phyloP scores from a whole-genome alignment of 768 basidiomycete genomes.

The Pholiota conissans region DNA sequence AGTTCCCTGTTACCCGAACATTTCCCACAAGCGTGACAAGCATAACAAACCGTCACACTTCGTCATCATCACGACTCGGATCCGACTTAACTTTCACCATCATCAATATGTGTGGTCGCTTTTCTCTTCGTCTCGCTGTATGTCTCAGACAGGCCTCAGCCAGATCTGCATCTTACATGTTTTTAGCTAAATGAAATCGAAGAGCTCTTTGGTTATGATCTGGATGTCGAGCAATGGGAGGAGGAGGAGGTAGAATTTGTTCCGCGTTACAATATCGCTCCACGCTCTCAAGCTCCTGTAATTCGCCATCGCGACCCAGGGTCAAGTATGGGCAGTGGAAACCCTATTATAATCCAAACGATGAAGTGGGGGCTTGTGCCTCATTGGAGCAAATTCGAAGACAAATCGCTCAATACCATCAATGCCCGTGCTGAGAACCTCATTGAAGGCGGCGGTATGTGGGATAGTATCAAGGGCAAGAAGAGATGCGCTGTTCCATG shows the following conservation, averaged over 20 bases:
- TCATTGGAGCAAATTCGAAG: constrained; percentile 77
- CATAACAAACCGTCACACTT: too few species aligned
- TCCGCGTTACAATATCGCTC: constrained; percentile 82
- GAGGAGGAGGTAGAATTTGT: constrained; percentile 54
- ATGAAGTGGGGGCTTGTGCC: constrained; percentile 94
- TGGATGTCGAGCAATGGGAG: constrained; percentile 59
- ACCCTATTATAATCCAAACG: constrained; percentile 60
- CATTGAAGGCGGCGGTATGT: constrained; percentile 75
- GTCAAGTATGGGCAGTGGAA: constrained; percentile 11
- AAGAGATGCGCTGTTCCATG: constrained; percentile 86
- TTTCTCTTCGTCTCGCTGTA: constrained; percentile 52
- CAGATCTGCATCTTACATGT: constrained; percentile 2
- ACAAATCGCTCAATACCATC: constrained; percentile 75
- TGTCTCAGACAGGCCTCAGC: constrained; percentile 17
- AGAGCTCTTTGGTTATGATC: constrained; percentile 39
- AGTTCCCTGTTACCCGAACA: constrained; percentile 2
- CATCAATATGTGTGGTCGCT: constrained; percentile 61
- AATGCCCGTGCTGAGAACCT: constrained; percentile 90
- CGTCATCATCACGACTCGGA: too few species aligned
- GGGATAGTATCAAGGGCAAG: constrained; percentile 78
- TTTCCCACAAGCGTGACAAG: constrained; percentile 23
- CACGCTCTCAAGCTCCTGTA: constrained; percentile 76
- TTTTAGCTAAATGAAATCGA: constrained; percentile 42
- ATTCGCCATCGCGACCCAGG: constrained; percentile 46
- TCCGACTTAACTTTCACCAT: too few species aligned